A percentile compares a stretch with the other conserved stretches of the same genome.
These are phyloP conservation scores for Botrytis elliptica DNA, from an alignment of 2,329 filamentous ascomycete genomes.

Conservation along the genomic window DNA sequence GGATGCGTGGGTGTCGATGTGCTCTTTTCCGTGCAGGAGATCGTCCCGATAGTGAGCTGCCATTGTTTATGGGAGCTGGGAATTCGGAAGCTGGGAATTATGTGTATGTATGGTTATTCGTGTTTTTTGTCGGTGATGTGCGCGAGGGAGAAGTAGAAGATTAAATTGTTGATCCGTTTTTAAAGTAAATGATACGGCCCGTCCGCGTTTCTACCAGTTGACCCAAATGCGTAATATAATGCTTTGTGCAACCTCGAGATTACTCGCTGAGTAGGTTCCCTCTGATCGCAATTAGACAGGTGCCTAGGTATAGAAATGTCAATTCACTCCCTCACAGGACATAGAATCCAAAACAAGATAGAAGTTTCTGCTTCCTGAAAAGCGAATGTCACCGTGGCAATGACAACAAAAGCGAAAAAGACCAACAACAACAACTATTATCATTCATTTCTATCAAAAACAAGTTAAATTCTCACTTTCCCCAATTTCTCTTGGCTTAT, in stretches of 20 bases:
- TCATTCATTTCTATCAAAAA: neutral
- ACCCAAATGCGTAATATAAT: neutral
- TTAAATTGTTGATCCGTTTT: neutral
- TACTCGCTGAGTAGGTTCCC: neutral
- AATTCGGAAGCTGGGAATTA: too few relatives aligned
- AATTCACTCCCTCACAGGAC: neutral
- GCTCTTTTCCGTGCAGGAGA: conserved; percentile 32
- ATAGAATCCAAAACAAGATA: neutral
- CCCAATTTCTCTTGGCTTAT: neutral
- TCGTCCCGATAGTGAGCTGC: conserved; percentile 30
- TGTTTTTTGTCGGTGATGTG: neutral
- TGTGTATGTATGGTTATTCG: neutral
- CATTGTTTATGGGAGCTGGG: conserved; percentile 27
- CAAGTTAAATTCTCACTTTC: neutral
- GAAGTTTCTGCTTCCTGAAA: neutral
- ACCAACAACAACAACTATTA: neutral
- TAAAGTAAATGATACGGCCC: neutral
- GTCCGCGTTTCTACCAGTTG: neutral
- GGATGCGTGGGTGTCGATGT: conserved; percentile 55
- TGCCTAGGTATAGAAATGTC: neutral
- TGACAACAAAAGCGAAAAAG: neutral
- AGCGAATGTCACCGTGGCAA: neutral
- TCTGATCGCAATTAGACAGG: neutral
- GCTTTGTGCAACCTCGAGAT: neutral
- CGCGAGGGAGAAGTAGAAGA: neutral